phyloP scores from a whole-genome alignment of 495 filamentous ascomycete species.

The Penicillium waksmanii region DNA sequence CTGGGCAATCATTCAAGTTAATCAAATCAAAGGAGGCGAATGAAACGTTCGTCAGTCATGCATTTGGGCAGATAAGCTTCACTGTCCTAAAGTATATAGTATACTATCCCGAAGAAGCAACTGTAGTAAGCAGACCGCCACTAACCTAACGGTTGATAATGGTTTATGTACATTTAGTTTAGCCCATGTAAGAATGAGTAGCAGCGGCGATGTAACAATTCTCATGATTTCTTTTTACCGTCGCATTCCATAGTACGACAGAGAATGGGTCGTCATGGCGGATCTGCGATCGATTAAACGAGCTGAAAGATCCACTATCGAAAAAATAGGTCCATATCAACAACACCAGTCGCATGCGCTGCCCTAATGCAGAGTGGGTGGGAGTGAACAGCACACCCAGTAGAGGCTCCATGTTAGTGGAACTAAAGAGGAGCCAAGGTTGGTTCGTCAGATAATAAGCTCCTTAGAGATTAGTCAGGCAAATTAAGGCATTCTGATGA shows the following conservation, averaged over 20 bases:
- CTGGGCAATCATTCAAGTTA: too few species aligned
- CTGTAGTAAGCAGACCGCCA: neutral
- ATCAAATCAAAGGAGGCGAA: neutral
- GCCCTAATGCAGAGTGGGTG: neutral
- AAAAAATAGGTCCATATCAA: neutral
- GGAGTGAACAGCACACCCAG: neutral
- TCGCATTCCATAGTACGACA: neutral
- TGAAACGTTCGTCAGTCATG: neutral
- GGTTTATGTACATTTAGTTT: neutral
- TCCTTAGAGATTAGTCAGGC: neutral
- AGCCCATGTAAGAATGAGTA: too few species aligned
- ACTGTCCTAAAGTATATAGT: constrained; percentile 1
- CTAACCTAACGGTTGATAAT: neutral
- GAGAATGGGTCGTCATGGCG: neutral
- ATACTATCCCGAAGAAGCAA: constrained; percentile 3
- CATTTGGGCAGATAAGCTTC: neutral
- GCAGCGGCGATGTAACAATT: neutral
- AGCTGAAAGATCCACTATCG: neutral
- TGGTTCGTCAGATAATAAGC: neutral
- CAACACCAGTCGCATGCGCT: neutral
- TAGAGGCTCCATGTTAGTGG: neutral
- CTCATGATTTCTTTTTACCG: too few species aligned
- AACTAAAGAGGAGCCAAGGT: neutral
- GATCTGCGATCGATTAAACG: neutral
- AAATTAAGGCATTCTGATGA: neutral